A percentile compares a stretch with the other conserved stretches of the same genome.
Evolutionary conservation across 179 eudicot species (phyloP).

Genomic region (Silene coronaria): DNA sequence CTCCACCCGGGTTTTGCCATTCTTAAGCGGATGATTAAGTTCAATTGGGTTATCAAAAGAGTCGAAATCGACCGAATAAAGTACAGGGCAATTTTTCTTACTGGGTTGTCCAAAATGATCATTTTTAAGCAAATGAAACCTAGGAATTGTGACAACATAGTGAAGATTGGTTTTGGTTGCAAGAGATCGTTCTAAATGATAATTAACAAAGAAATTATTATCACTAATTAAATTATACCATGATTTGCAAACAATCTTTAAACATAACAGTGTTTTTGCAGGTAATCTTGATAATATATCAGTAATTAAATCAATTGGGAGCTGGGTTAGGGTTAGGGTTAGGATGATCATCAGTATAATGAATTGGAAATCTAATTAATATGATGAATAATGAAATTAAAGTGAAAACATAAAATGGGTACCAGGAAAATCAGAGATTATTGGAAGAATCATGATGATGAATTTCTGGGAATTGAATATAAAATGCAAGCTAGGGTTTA

Average conservation of each 20-base stretch:
- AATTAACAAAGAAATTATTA: neutral
- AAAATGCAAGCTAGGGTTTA: neutral
- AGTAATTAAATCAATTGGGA: slow-evolving; percentile 4
- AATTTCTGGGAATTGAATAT: neutral
- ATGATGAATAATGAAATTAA: neutral
- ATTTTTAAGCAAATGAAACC: neutral
- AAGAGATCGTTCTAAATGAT: neutral
- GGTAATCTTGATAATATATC: neutral
- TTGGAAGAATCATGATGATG: neutral
- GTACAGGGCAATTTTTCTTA: neutral
- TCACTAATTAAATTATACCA: neutral
- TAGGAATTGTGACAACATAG: neutral
- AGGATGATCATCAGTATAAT: too few relatives aligned
- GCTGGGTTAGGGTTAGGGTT: neutral
- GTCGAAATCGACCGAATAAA: slow-evolving; percentile 14
- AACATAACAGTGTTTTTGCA: neutral
- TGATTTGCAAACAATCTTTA: slow-evolving; percentile 5
- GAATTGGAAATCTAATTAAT: neutral
- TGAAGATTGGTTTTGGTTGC: slow-evolving; percentile 1
- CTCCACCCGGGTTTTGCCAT: neutral
- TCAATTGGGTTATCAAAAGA: slow-evolving; percentile 8
- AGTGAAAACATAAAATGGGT: neutral
- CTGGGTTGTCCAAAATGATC: neutral
- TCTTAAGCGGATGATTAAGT: slow-evolving; percentile 1
- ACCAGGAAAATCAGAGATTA: neutral